Base-by-base conservation (phyloP, 805 yeast species). In the Wickerhamiella australiensis region DNA sequence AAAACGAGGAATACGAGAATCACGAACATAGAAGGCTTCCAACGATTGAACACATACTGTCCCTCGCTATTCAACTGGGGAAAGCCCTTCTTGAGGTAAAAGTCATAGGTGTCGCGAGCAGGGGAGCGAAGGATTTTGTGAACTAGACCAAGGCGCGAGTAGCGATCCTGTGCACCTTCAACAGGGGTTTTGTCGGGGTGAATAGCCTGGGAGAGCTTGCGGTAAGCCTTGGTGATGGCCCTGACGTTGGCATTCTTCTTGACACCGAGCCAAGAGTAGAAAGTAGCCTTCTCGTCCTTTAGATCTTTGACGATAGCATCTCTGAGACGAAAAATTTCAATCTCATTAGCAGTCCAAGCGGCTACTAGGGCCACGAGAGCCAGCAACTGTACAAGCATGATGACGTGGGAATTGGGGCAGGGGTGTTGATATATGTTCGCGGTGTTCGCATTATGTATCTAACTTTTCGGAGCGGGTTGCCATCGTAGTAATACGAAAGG, bases 111-210 rank as follows among this genome's bases (percentile, higher is more conserved):
- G 45, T 80, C 78, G 54, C 80, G 76, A 51, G 72, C 71, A 49
- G 77, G 75, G 21, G 75, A 66, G 50, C 73, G 69, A 56, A 90
- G 73, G 50, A 88, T 79, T 59, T 82, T 77, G 29, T 87, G 81
- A 20, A 85, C 83, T 23, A 79, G 64, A 29, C 92, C 83, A 33
- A 92, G 73, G 25, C 90, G 70, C 58, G 90, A 85, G 61, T 80
- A 92, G 36, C 85, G 71, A 56, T 79, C 83, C 53, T 75, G 79
- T 4, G 82, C 83, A 20, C 65, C 61, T 54, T 66, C 69, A 41
- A 61, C 61, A n/a, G 63, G 62, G 54, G 65, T 62, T 64, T 90
- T 87, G 65, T 90, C 98, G 0, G 98, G 98, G 61, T 90, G 98
- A 56, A 82, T 71, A 54, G 70, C 71, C 47, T 82, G 71, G 2